Conservation (phyloP, 2,329 filamentous ascomycete species). For the Hawksworthiomyces lignivorus region DNA sequence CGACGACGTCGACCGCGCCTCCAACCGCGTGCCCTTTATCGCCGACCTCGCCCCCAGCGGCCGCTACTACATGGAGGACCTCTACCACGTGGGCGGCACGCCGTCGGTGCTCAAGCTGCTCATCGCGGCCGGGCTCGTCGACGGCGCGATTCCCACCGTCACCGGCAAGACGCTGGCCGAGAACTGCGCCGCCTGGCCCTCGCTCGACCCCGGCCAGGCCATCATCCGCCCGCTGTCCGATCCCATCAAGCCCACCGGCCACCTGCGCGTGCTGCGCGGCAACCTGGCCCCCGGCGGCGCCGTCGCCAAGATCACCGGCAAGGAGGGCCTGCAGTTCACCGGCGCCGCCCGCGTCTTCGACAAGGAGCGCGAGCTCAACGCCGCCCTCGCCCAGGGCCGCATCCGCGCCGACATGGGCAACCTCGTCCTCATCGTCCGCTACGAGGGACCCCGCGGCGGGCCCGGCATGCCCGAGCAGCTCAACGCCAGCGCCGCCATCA, state of each 20-base stretch:
- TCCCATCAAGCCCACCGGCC: constrained; percentile 74
- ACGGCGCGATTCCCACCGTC: constrained; percentile 72
- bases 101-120: constrained; percentile 81
- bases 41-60: constrained; percentile 80
- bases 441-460: constrained; percentile 88
- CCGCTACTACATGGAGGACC: constrained; percentile 74
- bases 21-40: constrained; percentile 76
- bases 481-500: constrained; percentile 79
- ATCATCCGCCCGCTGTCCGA: constrained; percentile 70
- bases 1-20: constrained; percentile 75
- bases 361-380: constrained; percentile 73
- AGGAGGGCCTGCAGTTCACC: constrained; percentile 77
- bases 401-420: constrained; percentile 55
- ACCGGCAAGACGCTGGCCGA: constrained; percentile 78
- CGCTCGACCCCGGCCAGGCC: constrained; percentile 67
- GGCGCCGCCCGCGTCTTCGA: constrained; percentile 79
- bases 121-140: constrained; percentile 65
- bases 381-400: constrained; percentile 58
- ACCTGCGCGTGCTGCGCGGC: constrained; percentile 80
- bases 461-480: constrained; percentile 96
- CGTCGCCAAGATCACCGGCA: constrained; percentile 94
- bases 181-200: constrained; percentile 71
- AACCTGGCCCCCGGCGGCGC: constrained; percentile 84
- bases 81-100: constrained; percentile 79
- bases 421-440: constrained; percentile 81